Evolutionary conservation across 495 filamentous ascomycete genomes (phyloP).

Genomic region (Aspergillus leporis): DNA sequence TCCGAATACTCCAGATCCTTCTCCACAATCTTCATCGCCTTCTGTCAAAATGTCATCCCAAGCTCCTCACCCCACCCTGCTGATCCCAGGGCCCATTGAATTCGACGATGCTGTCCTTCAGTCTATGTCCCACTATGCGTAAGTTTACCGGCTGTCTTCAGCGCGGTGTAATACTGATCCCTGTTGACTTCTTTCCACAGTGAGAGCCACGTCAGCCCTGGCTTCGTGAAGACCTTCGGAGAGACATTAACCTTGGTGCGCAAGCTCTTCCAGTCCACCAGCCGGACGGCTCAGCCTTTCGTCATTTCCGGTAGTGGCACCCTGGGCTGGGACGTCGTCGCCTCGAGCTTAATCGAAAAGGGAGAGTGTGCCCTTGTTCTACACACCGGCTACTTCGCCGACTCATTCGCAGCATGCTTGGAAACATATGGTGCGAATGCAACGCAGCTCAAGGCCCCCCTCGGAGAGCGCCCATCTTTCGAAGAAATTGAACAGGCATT

Average conservation of each 20-base stretch:
- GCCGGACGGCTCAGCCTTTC: conserved; percentile 83
- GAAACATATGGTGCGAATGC: conserved; percentile 85
- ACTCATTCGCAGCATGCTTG: conserved; percentile 91
- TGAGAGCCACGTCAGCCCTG: conserved; percentile 86
- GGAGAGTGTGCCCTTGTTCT: conserved; percentile 91
- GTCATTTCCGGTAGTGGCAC: conserved; percentile 93
- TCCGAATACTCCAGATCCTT: conserved; percentile 12
- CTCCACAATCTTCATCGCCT: conserved; percentile 8
- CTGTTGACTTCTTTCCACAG: conserved; percentile 41
- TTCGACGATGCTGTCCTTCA: conserved; percentile 96
- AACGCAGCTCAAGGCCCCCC: conserved; percentile 84
- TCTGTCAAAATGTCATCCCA: conserved; percentile 72
- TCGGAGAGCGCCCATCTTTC: conserved; percentile 86
- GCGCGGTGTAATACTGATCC: neutral
- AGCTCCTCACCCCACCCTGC: conserved; percentile 74
- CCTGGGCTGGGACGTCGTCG: conserved; percentile 93
- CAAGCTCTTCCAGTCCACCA: conserved; percentile 86
- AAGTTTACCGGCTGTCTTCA: conserved; percentile 26
- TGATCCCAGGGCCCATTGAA: conserved; percentile 97
- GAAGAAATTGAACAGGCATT: conserved; percentile 84
- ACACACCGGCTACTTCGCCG: conserved; percentile 95
- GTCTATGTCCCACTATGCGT: conserved; percentile 97
- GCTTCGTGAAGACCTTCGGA: conserved; percentile 88
- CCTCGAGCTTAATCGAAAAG: conserved; percentile 82
- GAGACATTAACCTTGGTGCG: conserved; percentile 86